phyloP scores from a whole-genome alignment of 805 yeast genomes.

The Lipomyces lipofer region DNA sequence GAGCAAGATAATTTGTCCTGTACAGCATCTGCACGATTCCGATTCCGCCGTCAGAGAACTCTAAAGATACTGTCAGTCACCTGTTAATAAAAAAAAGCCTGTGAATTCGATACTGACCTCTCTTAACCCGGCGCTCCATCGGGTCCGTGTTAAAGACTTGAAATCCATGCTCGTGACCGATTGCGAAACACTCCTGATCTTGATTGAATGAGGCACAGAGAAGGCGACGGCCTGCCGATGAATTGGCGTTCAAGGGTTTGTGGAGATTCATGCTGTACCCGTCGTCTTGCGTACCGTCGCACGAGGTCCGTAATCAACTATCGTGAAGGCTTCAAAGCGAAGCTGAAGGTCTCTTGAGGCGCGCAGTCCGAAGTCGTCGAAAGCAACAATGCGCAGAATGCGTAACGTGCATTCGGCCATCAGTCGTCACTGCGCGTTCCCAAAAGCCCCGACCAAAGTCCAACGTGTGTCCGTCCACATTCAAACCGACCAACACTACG shows the following conservation, averaged over 20 bases:
- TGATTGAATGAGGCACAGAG: conserved; percentile 76
- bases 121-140: conserved; percentile 67
- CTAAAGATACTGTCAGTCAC: conserved; percentile 29
- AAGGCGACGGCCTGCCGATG: conserved; percentile 37
- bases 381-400: too few species aligned
- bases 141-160: conserved; percentile 87
- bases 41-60: conserved; percentile 57
- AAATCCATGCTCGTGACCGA: conserved; percentile 79
- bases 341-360: too few species aligned
- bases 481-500: too few species aligned
- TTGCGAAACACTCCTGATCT: conserved; percentile 86
- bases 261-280: conserved; percentile 27
- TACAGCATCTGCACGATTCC: conserved; percentile 80
- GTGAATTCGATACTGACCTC: conserved; percentile 42
- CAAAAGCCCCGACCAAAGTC: too few species aligned
- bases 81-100: too few species aligned
- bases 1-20: conserved; percentile 84
- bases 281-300: too few species aligned
- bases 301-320: too few species aligned
- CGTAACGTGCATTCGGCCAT: too few species aligned
- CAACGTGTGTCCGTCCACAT: too few species aligned
- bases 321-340: too few species aligned
- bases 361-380: too few species aligned
- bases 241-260: conserved; percentile 20
- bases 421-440: too few species aligned